phyloP scores from a whole-genome alignment of 192 early-diverging fungal genomes.

The Kickxella alabastrina region DNA sequence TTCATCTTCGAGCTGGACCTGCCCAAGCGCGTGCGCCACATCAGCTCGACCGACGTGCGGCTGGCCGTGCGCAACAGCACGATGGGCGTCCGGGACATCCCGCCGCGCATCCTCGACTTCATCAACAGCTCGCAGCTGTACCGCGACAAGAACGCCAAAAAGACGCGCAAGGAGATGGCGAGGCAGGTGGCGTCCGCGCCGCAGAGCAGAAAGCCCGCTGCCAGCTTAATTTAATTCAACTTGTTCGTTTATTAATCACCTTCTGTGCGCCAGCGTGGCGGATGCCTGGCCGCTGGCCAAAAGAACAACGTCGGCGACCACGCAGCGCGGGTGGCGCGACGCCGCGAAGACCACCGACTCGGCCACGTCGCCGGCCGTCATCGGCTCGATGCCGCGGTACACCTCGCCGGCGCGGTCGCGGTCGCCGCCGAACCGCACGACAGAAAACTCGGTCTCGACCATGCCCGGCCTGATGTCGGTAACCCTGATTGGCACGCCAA shows the following conservation, averaged over 20 bases:
- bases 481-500: constrained; percentile 67
- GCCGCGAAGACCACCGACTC: constrained; percentile 80
- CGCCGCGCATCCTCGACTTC: constrained; percentile 44
- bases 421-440: constrained; percentile 72
- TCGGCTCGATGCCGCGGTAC: no score
- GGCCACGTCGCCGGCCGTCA: constrained; percentile 68
- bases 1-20: constrained; percentile 40
- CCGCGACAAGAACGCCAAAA: no score
- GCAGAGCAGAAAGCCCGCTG: no score
- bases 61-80: constrained; percentile 37
- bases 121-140: constrained; percentile 39
- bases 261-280: constrained; percentile 22
- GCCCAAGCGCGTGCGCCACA: constrained; percentile 40
- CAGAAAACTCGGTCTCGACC: constrained; percentile 90
- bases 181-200: no score
- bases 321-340: constrained; percentile 52
- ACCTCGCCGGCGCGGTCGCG: constrained; percentile 62
- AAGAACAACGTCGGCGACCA: constrained; percentile 32
- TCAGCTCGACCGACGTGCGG: constrained; percentile 41
- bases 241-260: no score
- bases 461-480: constrained; percentile 75
- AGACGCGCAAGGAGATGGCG: no score
- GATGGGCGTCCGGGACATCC: constrained; percentile 35
- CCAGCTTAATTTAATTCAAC: no score
- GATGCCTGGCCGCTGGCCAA: constrained; percentile 39